Evolutionary conservation across 208 protist species (phyloP).

Genomic region (Lotmaria passim): DNA sequence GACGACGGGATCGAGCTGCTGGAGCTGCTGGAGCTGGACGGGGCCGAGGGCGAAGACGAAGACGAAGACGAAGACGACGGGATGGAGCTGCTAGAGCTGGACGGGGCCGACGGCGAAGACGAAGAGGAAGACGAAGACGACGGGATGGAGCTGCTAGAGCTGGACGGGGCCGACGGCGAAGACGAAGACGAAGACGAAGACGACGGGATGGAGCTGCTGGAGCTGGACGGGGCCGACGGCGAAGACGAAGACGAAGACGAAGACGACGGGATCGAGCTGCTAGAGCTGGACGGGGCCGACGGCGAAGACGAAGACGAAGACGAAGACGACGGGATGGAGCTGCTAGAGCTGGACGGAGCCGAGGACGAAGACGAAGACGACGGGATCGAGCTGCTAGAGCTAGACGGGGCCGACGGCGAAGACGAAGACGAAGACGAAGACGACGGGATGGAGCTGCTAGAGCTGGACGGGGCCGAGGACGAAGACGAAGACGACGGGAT

Average conservation of each 20-base stretch:
- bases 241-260: constrained; percentile 5
- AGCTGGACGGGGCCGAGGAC: not conserved
- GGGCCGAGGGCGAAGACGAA: constrained; percentile 1
- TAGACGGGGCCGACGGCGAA: too few species aligned
- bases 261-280: not conserved
- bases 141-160: too few species aligned
- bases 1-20: too few species aligned
- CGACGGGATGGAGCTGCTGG: too few species aligned
- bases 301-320: not conserved
- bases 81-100: not conserved
- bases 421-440: too few species aligned
- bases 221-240: not conserved
- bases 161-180: too few species aligned
- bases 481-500: not conserved
- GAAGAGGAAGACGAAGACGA: too few species aligned
- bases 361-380: too few species aligned
- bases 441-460: too few species aligned
- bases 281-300: not conserved
- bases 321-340: constrained; percentile 3
- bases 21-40: not conserved
- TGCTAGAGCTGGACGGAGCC: constrained; percentile 11
- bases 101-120: not conserved
- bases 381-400: too few species aligned
- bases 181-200: too few species aligned
- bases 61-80: not conserved